Base-by-base conservation (phyloP, 2,329 filamentous ascomycete species). In the Rutstroemia sp. region DNA sequence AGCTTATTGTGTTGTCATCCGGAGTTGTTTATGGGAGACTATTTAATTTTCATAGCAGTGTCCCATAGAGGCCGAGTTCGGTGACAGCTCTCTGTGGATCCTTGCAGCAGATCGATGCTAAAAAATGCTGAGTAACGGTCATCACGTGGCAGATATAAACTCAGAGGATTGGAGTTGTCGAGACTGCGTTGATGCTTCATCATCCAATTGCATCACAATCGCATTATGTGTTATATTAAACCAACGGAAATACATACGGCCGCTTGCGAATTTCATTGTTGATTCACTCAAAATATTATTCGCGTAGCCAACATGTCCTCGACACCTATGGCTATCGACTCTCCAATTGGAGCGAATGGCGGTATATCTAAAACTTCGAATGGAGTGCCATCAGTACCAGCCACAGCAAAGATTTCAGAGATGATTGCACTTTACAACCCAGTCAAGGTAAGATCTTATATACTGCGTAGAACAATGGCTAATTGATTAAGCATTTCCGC, bases 401-500 rank as follows among this genome's bases (percentile, higher is more conserved):
- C 58, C 16, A 67, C 68, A 12, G 83, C 86, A 12, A 88, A 88
- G 68, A 80, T 96, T 54, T 79, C 82, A 66, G 89, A 96, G 66
- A 79, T 94, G 63, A 86, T 96, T 64, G 78, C 82, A 39, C 84
- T 79, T 54, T 95, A 89, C 69, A 80, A 89, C 51, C 89, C 92
- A 7, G 86, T 86, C 48, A 91, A 90, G 78, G 89, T 92, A 73
- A 47, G 14, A 64, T 73, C 46, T 49, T 27, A 38, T 39, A 34
- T 46, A 38, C 16, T 23, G 17, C 9, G 34, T 48, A 54, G 56
- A 55, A 58, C 60, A 46, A 56, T 58, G 45, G 57, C 49, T 49
- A 45, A 30, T 16, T 30, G 8, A 42, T 48, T n/a, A 57, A 84
- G 78, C 78, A 85, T 17, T 86, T 88, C 63, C 76, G 76, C 47